phyloP scores from a whole-genome alignment of 2,329 filamentous ascomycete genomes.

The Ceratocystiopsis brevicomis region DNA sequence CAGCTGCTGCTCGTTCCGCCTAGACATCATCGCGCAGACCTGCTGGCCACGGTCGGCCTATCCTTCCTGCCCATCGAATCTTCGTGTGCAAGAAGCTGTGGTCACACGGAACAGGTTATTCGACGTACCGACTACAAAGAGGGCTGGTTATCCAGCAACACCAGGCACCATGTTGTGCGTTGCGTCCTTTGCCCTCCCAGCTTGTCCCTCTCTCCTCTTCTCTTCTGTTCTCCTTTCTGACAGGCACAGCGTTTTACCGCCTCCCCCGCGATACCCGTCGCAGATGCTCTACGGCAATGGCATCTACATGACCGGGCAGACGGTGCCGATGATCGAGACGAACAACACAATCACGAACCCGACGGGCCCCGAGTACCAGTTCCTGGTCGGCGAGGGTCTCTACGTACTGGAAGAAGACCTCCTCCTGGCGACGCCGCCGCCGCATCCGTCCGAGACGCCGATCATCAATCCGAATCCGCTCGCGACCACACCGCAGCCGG shows the following conservation, averaged over 20 bases:
- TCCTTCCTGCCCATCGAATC: too few relatives aligned
- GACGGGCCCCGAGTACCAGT: conserved; percentile 65
- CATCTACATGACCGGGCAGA: conserved; percentile 46
- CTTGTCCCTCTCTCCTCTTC: not conserved
- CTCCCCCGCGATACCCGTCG: conserved; percentile 66
- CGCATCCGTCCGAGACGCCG: conserved; percentile 85
- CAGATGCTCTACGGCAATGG: conserved; percentile 50
- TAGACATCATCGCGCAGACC: too few relatives aligned
- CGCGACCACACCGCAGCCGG: conserved; percentile 67
- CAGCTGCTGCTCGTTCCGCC: too few relatives aligned
- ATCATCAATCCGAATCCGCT: conserved; percentile 78
- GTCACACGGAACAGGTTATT: too few relatives aligned
- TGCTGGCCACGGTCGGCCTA: too few relatives aligned
- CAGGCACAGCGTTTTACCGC: conserved; percentile 54
- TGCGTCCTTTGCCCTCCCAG: too few relatives aligned
- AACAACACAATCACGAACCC: conserved; percentile 76
- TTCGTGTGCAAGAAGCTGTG: too few relatives aligned
- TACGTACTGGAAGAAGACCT: conserved; percentile 84
- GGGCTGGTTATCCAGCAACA: too few relatives aligned
- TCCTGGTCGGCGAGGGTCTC: conserved; percentile 86
- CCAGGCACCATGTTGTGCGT: conserved; percentile 7
- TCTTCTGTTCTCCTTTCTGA: not conserved
- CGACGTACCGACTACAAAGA: too few relatives aligned
- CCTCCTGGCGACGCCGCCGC: conserved; percentile 80
- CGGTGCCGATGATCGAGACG: conserved; percentile 70